phyloP scores from a whole-genome alignment of 2,329 filamentous ascomycete genomes.

The Dendryphion nanum region DNA sequence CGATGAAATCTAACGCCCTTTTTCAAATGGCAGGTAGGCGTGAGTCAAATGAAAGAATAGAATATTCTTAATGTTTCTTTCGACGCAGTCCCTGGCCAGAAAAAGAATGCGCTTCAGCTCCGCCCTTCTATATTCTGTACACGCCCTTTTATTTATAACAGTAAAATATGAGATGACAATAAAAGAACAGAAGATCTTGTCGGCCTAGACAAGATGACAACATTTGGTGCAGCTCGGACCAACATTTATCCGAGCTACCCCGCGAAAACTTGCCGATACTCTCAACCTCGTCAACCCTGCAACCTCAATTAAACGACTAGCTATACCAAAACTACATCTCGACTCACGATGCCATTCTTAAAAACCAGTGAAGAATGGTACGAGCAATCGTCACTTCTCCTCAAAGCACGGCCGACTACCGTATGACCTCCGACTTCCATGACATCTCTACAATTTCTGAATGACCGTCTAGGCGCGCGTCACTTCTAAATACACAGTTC shows the following conservation, averaged over 20 bases:
- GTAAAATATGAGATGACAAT: too few relatives aligned
- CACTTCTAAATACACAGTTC: slow-evolving; percentile 86
- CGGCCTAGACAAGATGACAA: too few relatives aligned
- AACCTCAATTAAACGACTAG: slow-evolving; percentile 1
- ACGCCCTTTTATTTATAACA: too few relatives aligned
- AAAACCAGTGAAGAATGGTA: slow-evolving; percentile 87
- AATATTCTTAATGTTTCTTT: too few relatives aligned
- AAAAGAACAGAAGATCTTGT: too few relatives aligned
- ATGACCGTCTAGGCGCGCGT: slow-evolving; percentile 70
- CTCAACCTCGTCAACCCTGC: too few relatives aligned
- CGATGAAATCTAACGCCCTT: too few relatives aligned
- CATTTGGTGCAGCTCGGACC: slow-evolving; percentile 3
- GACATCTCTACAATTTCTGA: slow-evolving; percentile 8
- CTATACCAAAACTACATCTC: background rate
- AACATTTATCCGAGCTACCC: slow-evolving; percentile 13
- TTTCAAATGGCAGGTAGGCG: too few relatives aligned
- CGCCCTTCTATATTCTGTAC: too few relatives aligned
- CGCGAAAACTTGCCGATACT: slow-evolving; percentile 32
- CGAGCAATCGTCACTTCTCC: slow-evolving; percentile 77
- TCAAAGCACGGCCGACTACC: slow-evolving; percentile 81
- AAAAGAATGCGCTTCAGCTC: too few relatives aligned
- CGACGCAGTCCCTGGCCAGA: too few relatives aligned
- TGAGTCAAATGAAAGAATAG: too few relatives aligned
- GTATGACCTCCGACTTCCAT: slow-evolving; percentile 52
- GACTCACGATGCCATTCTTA: slow-evolving; percentile 72